Evolutionary conservation across 129 eudicot genomes (phyloP).

Genomic region (Lactuca saligna): DNA sequence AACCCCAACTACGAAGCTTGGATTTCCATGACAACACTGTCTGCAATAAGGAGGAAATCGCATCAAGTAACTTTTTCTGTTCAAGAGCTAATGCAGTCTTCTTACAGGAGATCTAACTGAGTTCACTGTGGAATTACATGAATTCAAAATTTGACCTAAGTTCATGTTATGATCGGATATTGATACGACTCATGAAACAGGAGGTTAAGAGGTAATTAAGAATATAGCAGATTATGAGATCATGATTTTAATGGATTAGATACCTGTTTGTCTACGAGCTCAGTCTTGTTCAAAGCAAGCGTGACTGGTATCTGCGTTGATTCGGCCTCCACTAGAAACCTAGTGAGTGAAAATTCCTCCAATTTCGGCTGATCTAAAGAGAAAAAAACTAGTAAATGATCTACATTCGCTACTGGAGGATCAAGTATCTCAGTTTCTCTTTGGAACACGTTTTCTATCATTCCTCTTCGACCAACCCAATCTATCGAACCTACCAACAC

Average conservation of each 20-base stretch:
- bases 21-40: slow-evolving; percentile 65
- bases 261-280: slow-evolving; percentile 72
- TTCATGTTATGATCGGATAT: neutral
- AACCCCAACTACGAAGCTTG: slow-evolving; percentile 86
- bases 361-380: slow-evolving; percentile 74
- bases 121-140: neutral
- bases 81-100: slow-evolving; percentile 5
- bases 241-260: neutral
- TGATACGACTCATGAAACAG: neutral
- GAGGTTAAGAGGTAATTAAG: neutral
- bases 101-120: neutral
- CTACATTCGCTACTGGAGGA: slow-evolving; percentile 94
- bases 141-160: slow-evolving; percentile 4
- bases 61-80: slow-evolving; percentile 8
- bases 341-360: slow-evolving; percentile 68
- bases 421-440: slow-evolving; percentile 60
- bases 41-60: slow-evolving; percentile 40
- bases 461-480: slow-evolving; percentile 82
- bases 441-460: slow-evolving; percentile 79
- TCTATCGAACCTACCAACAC: slow-evolving; percentile 83
- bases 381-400: slow-evolving; percentile 73
- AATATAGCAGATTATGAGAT: neutral
- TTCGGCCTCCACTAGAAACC: slow-evolving; percentile 96
- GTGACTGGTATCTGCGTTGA: slow-evolving; percentile 76
- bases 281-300: slow-evolving; percentile 76